phyloP scores from a whole-genome alignment of 106 monocot genomes.

The Hemerocallis citrina region DNA sequence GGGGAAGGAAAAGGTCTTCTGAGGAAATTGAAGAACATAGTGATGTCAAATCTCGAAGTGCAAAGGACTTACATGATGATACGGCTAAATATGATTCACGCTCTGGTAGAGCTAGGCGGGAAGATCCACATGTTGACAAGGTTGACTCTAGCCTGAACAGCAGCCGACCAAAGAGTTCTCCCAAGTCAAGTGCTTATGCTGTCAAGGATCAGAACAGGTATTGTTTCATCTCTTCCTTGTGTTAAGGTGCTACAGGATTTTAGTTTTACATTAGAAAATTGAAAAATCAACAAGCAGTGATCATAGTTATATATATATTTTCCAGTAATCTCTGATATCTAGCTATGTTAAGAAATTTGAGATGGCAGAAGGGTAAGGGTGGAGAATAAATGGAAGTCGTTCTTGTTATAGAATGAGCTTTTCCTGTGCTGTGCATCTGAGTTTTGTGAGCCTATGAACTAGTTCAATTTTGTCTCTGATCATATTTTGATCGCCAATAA shows the following conservation, averaged over 20 bases:
- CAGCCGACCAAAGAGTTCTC: constrained; percentile 31
- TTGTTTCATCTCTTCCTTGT: not conserved
- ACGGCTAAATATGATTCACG: constrained; percentile 22
- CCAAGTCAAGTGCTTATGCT: constrained; percentile 27
- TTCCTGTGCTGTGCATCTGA: no score
- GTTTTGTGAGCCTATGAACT: no score
- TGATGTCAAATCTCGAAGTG: constrained; percentile 32
- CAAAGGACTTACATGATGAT: constrained; percentile 31
- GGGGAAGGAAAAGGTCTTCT: constrained; percentile 46
- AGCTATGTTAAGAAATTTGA: no score
- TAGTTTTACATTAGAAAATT: not conserved
- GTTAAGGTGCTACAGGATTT: not conserved
- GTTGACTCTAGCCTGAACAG: constrained; percentile 26
- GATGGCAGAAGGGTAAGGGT: no score
- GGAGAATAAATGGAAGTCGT: no score
- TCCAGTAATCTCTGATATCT: no score
- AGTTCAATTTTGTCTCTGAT: no score
- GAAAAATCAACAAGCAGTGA: not conserved
- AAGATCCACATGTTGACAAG: constrained; percentile 15
- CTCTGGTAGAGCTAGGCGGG: constrained; percentile 16
- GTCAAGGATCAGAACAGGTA: constrained; percentile 51
- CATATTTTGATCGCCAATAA: no score
- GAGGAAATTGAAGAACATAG: constrained; percentile 54
- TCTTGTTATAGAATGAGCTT: no score
- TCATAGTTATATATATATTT: no score